A percentile compares a stretch with the other conserved stretches of the same genome.
Conservation (phyloP, 495 filamentous ascomycete genomes). For the Xylona heveae region DNA sequence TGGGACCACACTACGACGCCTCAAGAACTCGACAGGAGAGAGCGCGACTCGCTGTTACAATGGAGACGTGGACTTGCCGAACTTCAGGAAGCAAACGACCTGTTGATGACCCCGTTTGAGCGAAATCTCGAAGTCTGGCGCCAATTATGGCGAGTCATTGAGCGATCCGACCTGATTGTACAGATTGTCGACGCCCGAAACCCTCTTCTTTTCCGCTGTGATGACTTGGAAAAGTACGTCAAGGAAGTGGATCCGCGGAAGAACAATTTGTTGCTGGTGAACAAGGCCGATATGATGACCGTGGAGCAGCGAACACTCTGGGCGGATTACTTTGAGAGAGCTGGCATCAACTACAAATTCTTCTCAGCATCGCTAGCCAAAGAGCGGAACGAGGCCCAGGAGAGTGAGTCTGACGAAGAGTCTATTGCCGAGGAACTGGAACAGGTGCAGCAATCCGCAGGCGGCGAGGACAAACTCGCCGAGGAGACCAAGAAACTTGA, state of each 20-base stretch:
- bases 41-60: slow-evolving; percentile 61
- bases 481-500: slow-evolving; percentile 8
- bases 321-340: slow-evolving; percentile 70
- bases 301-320: slow-evolving; percentile 61
- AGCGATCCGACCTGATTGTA: slow-evolving; percentile 85
- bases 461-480: slow-evolving; percentile 4
- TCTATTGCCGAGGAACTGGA: slow-evolving; percentile 23
- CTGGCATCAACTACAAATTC: slow-evolving; percentile 73
- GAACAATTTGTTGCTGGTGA: slow-evolving; percentile 81
- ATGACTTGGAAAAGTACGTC: slow-evolving; percentile 85
- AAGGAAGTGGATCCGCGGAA: slow-evolving; percentile 78
- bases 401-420: slow-evolving; percentile 23
- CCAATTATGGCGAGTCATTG: slow-evolving; percentile 95
- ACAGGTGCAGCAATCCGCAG: slow-evolving; percentile 10
- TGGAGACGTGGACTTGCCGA: slow-evolving; percentile 88
- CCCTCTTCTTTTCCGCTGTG: slow-evolving; percentile 79
- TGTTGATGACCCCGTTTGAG: slow-evolving; percentile 97
- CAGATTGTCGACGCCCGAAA: slow-evolving; percentile 98
- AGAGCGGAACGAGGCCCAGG: slow-evolving; percentile 67
- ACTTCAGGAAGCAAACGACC: slow-evolving; percentile 75
- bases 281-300: slow-evolving; percentile 99
- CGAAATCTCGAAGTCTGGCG: slow-evolving; percentile 96
- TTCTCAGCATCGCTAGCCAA: slow-evolving; percentile 90
- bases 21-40: slow-evolving; percentile 54
- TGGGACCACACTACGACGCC: slow-evolving; percentile 78